Evolutionary conservation across 345 rosid species (phyloP), one percentile per base, ranked within the genome.

Genomic region (Turnera subulata): DNA sequence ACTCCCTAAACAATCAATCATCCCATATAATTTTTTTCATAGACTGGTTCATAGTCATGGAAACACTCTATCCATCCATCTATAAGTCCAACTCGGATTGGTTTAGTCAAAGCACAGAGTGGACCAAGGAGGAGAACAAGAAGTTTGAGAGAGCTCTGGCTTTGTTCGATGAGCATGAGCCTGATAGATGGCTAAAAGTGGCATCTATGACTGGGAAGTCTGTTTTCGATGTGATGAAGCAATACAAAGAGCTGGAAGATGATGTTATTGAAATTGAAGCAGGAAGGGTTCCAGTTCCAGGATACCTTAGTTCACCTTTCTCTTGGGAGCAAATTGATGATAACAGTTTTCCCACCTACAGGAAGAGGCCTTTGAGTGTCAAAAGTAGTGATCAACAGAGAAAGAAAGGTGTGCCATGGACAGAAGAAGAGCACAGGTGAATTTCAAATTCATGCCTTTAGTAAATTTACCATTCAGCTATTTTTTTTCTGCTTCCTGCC

Each of bases 321-420:
- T 45, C 71, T 11, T 54, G 65, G 29, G 83, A 74, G 19, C 61
- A 73, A 59, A 59, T 58, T 49, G 73, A 40, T 12, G 46, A 12
- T 20, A 67, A 73, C 18, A 73, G 59, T 63, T 73, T 71, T 52
- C 80, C 81, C 38, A 71, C 66, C 0, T 69, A 38, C 45, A 73
- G 97, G 43, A 93, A 87, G 71, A 77, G 78, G 54, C 42, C 86
- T 59, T 52, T 38, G 12, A 77, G 73, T 33, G 55, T 63, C 12
- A 80, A 72, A 66, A 70, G 61, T 43, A 45, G 55, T 68, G 96
- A 93, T 61, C 94, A 89, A 11, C 96, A 85, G 55, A 81, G 96
- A 61, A 89, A 84, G 77, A 93, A 85, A 62, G 99, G 97, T 2
- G 86, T 87, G n/a, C 97, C 96, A 4, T 93, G 99, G 99, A 93